Base-by-base conservation (phyloP, 768 basidiomycete species). In the Lentinus tigrinus region DNA sequence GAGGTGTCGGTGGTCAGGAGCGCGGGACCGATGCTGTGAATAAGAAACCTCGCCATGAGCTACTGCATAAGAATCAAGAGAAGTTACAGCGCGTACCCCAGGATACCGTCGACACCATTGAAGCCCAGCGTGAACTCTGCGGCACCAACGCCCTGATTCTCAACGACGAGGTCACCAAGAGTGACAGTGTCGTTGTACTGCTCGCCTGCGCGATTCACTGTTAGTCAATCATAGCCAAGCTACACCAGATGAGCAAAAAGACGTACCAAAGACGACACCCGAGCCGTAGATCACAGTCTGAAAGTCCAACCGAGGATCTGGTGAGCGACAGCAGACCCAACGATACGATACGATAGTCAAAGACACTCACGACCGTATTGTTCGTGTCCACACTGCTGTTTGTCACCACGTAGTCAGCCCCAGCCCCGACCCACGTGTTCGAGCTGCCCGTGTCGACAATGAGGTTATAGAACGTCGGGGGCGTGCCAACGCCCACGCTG, bases 391-490 rank as follows among this genome's bases (percentile, higher is more conserved):
- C 65, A 55, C 77, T 77, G 0, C 81, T 78, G 28, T 66, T 70
- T 0, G 81, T 81, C 16, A 68, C 71, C 1, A 65, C 71, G 69
- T 79, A 86, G 21, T 69, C 52, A 52, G 71, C 74, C 47, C 66
- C 70, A 1, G 83, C 85, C 34, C 83, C 83, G 31, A 84, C 67
- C 84, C 83, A 85, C 11, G 81, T 83, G 66, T 83, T 82, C 31
- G 72, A 79, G 71, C 73, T 78, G 61, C 72, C 81, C 0, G 82
- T 85, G 56, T 85, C 84, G 27, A 85, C 81, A 39, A 85, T 37
- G 16, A 65, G 50, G 26, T 47, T 43, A 42, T 65, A 84, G 46
- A 73, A 62, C 8, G 77, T 78, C 1, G 80, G 60, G 3, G 82
- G 82, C 26, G 65, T 71, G 3, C 83, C 83, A 13, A 87, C 73